Conservation (phyloP, 768 basidiomycete species). For the Ephemerocybe angulata region DNA sequence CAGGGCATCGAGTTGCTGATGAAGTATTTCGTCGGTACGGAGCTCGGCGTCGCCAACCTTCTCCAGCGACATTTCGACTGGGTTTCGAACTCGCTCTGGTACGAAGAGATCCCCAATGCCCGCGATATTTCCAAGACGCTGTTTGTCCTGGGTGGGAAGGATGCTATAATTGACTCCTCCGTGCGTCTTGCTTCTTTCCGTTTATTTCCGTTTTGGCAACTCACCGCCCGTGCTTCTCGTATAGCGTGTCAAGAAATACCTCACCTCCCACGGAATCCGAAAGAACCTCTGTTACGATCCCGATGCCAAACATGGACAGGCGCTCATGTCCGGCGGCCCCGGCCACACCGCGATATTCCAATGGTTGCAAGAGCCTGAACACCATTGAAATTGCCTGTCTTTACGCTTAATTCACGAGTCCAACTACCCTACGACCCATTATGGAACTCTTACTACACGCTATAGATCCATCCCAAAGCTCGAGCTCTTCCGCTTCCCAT, state of each 20-base stretch:
- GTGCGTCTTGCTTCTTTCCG: constrained; percentile 34
- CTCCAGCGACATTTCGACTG: constrained; percentile 83
- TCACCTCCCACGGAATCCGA: constrained; percentile 68
- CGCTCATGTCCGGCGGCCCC: constrained; percentile 48
- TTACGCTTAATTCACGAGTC: no score
- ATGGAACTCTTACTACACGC: not conserved
- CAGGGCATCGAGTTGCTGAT: constrained; percentile 78
- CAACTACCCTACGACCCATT: not conserved
- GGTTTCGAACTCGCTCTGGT: constrained; percentile 86
- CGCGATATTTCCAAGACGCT: constrained; percentile 60
- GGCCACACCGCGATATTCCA: constrained; percentile 55
- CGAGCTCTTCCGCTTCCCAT: no score
- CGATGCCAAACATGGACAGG: constrained; percentile 58
- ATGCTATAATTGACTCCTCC: constrained; percentile 71
- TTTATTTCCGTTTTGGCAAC: not conserved
- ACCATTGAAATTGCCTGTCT: not conserved
- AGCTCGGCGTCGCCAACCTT: constrained; percentile 84
- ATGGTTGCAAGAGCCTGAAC: constrained; percentile 47
- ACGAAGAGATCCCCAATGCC: constrained; percentile 83
- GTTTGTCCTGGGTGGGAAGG: constrained; percentile 81
- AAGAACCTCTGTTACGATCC: constrained; percentile 66
- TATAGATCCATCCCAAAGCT: no score
- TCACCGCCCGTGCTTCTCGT: not conserved
- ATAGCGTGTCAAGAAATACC: constrained; percentile 73
- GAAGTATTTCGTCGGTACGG: constrained; percentile 84